Evolutionary conservation across 2,329 filamentous ascomycete genomes (phyloP), one percentile per base, ranked within the genome.

Genomic region (Ophiostoma perfectum): DNA sequence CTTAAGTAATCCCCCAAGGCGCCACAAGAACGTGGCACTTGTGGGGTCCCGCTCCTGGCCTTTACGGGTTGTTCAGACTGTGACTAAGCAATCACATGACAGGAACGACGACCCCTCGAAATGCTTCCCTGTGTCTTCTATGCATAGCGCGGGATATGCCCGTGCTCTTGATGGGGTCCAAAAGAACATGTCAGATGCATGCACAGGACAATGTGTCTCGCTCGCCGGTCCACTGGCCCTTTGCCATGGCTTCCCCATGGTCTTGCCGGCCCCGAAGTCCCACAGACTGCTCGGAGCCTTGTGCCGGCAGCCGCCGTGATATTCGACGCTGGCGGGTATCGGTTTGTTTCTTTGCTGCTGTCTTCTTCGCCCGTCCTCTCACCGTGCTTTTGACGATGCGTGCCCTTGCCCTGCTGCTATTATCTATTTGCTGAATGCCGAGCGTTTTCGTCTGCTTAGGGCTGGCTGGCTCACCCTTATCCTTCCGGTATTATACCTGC

Each of bases 101-200:
- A 2, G 18, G 49, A 55, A 63, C 65, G 3, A 11, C 18, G 49
- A 42, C 62, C 27, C 55, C 55, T 60, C 55, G n/a, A 38, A 27
- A 39, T 60, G 55, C 55, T 38, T 60, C 42, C 44, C 42, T n/a
- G 64, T 65, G 39, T 58, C 55, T 38, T 42, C n/a, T 42, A 63
- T 62, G 55, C 18, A 39, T 65, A 42, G 18, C 42, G n/a, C 49
- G 49, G 49, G 49, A 55, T 9, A 55, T 55, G 18, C 8, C 0
- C n/a, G 49, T 55, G 11, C 49, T 27, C 11, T 55, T 27, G 18
- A 18, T 12, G 27, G 38, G 49, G 12, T 45, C 27, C 66, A 65
- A 64, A 41, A 42, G n/a, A 27, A 11, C 16, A 45, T 14, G 60
- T 18, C 55, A 60, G 27, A 18, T 38, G 4, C 18, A 38, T 12